Base-by-base conservation (phyloP, 1,284 basidiomycete genomes). In the Golubevia sp. region DNA sequence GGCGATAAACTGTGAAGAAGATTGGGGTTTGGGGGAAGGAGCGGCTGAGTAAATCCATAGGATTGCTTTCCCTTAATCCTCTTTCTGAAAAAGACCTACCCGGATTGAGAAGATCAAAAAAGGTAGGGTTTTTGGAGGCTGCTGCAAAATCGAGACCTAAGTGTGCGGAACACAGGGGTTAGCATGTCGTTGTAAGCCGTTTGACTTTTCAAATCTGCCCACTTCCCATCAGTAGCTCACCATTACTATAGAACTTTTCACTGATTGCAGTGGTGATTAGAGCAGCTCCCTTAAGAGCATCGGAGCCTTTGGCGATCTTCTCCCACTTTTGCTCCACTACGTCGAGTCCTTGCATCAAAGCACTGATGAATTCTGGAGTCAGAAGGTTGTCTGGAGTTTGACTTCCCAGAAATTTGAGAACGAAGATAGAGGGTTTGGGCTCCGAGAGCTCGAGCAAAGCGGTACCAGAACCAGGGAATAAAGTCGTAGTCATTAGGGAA, bases 161-260 rank as follows among this genome's bases (percentile, higher is more conserved):
- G 50, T 63, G 82, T 61, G 82, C 30, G 30, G 30, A 34, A 5
- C 30, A 34, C 5, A 34, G 30, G 4, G 30, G 11, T 34, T 34
- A 34, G 30, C 5, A 34, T 34, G 30, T 5, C 30, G 30, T 5
- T 34, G 30, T 11, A 34, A 34, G 4, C 11, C 11, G 30, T 34
- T 3, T 3, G 24, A 34, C 6, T 13, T 21, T 18, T 8, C 21
- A 51, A 26, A 66, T 76, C 34, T 60, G 55, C 62, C 71, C 69
- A 2, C n/a, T 21, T 52, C 26, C 24, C 23, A 26, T 15, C 13
- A 71, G 18, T 59, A 55, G 50, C 84, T 49, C 56, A 89, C 92
- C 93, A 79, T 94, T 94, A 83, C 90, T 91, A 84, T 94, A 95
- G 87, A 94, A 95, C 84, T 93, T 94, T 77, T 92, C 88, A 77